These are phyloP conservation scores for Monosporozyma aquatica DNA, from an alignment of 805 yeast genomes.

Conservation along the genomic window DNA sequence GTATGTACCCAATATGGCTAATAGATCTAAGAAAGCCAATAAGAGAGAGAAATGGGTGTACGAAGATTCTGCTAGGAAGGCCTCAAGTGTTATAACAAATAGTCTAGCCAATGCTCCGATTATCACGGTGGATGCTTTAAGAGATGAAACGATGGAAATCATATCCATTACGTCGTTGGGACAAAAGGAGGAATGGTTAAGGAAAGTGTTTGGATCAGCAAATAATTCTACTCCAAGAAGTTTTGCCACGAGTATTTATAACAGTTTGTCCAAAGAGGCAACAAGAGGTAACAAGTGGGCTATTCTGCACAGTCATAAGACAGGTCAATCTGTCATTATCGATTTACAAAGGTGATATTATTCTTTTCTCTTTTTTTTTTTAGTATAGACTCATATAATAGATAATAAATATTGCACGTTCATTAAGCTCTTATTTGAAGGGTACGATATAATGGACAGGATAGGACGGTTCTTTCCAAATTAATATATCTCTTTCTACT, in stretches of 20 bases:
- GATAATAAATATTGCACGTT: no score
- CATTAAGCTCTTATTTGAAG: no score
- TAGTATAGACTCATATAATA: no score
- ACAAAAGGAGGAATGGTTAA: constrained; percentile 66
- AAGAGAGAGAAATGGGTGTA: constrained; percentile 68
- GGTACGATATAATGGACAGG: no score
- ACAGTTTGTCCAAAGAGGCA: constrained; percentile 64
- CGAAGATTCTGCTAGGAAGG: constrained; percentile 63
- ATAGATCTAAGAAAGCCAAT: constrained; percentile 65
- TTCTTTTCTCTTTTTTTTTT: neutral
- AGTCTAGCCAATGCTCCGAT: constrained; percentile 60
- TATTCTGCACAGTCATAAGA: constrained; percentile 66
- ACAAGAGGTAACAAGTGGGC: constrained; percentile 67
- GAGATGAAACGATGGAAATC: constrained; percentile 80
- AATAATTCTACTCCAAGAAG: constrained; percentile 75
- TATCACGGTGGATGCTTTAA: constrained; percentile 61
- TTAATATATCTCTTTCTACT: no score
- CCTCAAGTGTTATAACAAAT: constrained; percentile 45
- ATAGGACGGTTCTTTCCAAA: no score
- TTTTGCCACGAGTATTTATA: constrained; percentile 65
- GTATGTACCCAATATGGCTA: constrained; percentile 71
- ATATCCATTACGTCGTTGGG: constrained; percentile 66
- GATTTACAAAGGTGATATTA: constrained; percentile 48
- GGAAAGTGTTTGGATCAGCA: constrained; percentile 68
- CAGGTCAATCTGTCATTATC: constrained; percentile 58